Evolutionary conservation across 1,139 yeast genomes (phyloP), one percentile per base, ranked within the genome.

Genomic region (Kodamaea arcana): DNA sequence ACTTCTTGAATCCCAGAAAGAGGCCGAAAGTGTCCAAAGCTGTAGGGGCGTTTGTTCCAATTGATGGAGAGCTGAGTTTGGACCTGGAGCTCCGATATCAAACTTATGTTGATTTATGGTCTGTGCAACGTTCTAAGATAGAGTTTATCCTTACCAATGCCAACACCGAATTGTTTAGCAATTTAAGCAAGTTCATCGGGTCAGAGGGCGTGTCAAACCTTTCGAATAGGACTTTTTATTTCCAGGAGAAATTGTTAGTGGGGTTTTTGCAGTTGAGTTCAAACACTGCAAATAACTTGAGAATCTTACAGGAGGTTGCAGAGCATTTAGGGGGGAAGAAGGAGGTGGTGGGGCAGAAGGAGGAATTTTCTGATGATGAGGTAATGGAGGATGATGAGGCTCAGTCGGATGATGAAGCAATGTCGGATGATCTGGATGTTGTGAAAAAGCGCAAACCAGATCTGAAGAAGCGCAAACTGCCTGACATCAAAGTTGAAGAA

Each of bases 251-350:
- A 37, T 43, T 75, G 7, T 60, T 61, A 3, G 60, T 73, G 2
- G 77, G 72, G 1, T 59, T 75, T 36, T 52, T 79, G 4, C 69
- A 68, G 39, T 60, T 79, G 35, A 76, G 80, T 12, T 65, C 83
- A 12, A 77, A 77, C 47, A 69, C 72, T 7, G 74, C 83, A n/a
- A 75, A 77, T 40, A 78, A 77, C 46, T 52, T 66, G 11, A 56
- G 75, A 21, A 66, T 78, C 15, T 48, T 76, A 17, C 56, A 60
- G 10, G 75, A 75, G 36, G 65, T 75, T 34, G 52, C 56, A 15
- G 44, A 41, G 11, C 58, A 58, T 35, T 45, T 65, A 9, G 39
- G 37, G 4, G 37, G 30, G 7, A 39, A 40, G 15, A 34, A 29
- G 4, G 32, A 31, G 16, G 36, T 7, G 10, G 7, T 7, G 9